These are phyloP conservation scores for Lindgomyces ingoldianus DNA, from an alignment of 495 filamentous ascomycete species.

Conservation along the genomic window DNA sequence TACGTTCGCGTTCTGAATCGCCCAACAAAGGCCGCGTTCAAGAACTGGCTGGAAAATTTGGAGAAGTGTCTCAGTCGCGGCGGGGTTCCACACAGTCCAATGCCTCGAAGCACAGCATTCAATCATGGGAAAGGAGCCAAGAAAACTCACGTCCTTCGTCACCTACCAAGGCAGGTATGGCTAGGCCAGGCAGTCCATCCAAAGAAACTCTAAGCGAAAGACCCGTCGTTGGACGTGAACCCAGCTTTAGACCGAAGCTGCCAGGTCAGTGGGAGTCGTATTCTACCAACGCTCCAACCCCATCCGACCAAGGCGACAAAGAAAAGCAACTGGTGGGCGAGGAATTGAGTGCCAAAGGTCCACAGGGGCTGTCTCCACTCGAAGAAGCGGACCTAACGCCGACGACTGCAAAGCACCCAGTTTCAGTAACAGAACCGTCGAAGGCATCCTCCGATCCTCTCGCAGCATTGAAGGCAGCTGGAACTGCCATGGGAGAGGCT, in stretches of 20 bases:
- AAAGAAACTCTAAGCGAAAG: constrained; percentile 8
- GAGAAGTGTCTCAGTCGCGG: constrained; percentile 41
- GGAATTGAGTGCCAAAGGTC: neutral
- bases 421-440: constrained; percentile 15
- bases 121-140: constrained; percentile 43
- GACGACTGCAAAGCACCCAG: constrained; percentile 38
- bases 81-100: constrained; percentile 44
- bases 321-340: constrained; percentile 4
- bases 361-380: constrained; percentile 7
- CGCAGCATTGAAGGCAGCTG: constrained; percentile 37
- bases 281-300: constrained; percentile 47
- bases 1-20: constrained; percentile 42
- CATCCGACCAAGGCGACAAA: constrained; percentile 22
- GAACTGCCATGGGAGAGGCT: constrained; percentile 40
- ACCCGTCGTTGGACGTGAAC: constrained; percentile 21
- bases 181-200: constrained; percentile 3
- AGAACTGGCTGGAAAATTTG: constrained; percentile 53
- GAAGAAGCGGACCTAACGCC: constrained; percentile 44
- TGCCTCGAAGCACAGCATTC: constrained; percentile 33
- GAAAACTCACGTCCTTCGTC: constrained; percentile 36
- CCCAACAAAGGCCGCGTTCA: constrained; percentile 51
- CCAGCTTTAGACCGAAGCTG: constrained; percentile 58
- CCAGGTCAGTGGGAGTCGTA: constrained; percentile 69
- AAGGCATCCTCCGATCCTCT: constrained; percentile 30
- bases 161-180: constrained; percentile 15